A percentile compares a stretch with the other conserved stretches of the same genome.
Evolutionary conservation across 805 yeast genomes (phyloP).

Genomic region (Cyberlindnera xylosilytica): DNA sequence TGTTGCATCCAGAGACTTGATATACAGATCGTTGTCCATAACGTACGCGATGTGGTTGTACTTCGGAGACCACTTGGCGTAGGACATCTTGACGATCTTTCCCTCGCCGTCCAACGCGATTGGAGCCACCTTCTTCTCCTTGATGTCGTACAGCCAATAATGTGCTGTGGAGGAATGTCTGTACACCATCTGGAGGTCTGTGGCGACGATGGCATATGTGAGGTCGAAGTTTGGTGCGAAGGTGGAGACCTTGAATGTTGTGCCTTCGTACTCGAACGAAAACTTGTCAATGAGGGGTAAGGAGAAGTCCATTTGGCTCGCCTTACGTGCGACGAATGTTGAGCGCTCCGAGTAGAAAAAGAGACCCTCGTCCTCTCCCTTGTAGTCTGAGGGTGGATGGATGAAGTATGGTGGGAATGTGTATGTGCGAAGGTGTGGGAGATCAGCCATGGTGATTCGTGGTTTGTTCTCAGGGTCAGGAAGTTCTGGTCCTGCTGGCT

Average conservation of each 20-base stretch:
- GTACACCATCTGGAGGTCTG: conserved; percentile 53
- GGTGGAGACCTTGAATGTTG: conserved; percentile 8
- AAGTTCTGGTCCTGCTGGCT: conserved; percentile 2
- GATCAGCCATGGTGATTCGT: conserved; percentile 20
- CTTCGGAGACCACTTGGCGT: conserved; percentile 72
- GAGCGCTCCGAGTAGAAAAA: conserved; percentile 14
- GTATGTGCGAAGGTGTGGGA: conserved; percentile 19
- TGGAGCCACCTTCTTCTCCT: conserved; percentile 24
- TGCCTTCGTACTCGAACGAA: conserved; percentile 11
- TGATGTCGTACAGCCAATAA: conserved; percentile 40
- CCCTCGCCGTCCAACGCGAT: conserved; percentile 27
- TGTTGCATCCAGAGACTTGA: conserved; percentile 37
- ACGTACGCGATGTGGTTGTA: conserved; percentile 65
- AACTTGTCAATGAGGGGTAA: conserved; percentile 4
- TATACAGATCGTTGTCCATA: conserved; percentile 59
- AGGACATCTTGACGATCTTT: conserved; percentile 31
- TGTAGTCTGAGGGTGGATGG: conserved; percentile 11
- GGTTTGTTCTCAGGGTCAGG: conserved; percentile 3
- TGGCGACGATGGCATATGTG: conserved; percentile 41
- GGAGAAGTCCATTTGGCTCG: conserved; percentile 10
- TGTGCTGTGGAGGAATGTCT: conserved; percentile 45
- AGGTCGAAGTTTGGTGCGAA: conserved; percentile 24
- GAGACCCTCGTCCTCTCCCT: conserved; percentile 23
- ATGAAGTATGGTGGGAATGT: conserved; percentile 17
- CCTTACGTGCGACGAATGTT: conserved; percentile 16